Evolutionary conservation across 2,329 filamentous ascomycete species (phyloP).

Genomic region (Scedosporium minutisporum): DNA sequence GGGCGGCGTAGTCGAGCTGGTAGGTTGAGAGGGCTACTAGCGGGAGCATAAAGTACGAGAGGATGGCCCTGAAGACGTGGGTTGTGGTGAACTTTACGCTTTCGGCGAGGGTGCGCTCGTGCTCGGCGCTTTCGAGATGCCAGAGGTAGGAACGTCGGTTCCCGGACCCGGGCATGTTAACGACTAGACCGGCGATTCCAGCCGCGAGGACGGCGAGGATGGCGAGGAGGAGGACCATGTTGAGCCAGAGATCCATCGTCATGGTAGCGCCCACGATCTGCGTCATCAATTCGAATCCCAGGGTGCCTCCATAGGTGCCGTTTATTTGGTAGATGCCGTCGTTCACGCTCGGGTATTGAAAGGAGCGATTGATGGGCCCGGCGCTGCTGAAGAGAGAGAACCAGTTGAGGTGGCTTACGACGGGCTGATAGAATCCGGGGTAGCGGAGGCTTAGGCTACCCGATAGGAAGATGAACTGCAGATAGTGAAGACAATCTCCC

Average conservation of each 20-base stretch:
- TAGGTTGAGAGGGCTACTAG: constrained; percentile 64
- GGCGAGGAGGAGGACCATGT: constrained; percentile 56
- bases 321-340: constrained; percentile 58
- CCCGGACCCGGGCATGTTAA: background rate
- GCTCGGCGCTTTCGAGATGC: constrained; percentile 30
- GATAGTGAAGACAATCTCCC: constrained; percentile 58
- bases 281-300: constrained; percentile 55
- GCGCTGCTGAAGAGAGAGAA: constrained; percentile 51
- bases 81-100: constrained; percentile 16
- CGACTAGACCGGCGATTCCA: background rate
- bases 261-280: constrained; percentile 58
- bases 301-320: constrained; percentile 45
- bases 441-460: constrained; percentile 62
- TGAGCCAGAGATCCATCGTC: constrained; percentile 55
- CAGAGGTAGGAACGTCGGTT: constrained; percentile 9
- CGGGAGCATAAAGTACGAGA: constrained; percentile 68
- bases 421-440: constrained; percentile 65
- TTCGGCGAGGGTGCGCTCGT: constrained; percentile 16
- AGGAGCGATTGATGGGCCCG: constrained; percentile 16
- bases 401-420: constrained; percentile 58
- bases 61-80: constrained; percentile 56
- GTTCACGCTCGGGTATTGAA: constrained; percentile 18
- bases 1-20: constrained; percentile 38
- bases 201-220: constrained; percentile 17
- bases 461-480: constrained; percentile 65